A percentile compares a stretch with the other conserved stretches of the same genome.
Conservation (phyloP, 306 rosid genomes). For the Castanea mollissima region DNA sequence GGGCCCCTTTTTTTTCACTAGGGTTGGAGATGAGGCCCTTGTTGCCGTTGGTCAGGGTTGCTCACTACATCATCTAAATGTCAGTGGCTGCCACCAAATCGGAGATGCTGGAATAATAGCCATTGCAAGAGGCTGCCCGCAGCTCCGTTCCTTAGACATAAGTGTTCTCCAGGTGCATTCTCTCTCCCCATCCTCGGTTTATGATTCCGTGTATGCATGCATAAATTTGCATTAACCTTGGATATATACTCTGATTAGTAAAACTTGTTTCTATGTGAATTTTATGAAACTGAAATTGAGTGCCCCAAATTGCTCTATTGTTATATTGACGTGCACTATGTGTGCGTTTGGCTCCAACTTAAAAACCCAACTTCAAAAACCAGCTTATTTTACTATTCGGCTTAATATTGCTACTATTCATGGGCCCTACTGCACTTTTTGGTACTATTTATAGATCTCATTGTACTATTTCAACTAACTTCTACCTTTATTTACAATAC, state of each 20-base stretch:
- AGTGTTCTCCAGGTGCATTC: conserved; percentile 85
- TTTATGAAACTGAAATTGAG: not conserved
- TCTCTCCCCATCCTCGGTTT: not conserved
- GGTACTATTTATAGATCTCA: no score
- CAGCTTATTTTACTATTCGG: no score
- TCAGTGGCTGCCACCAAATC: conserved; percentile 92
- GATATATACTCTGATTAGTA: not conserved
- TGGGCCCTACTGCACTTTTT: no score
- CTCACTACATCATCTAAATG: conserved; percentile 75
- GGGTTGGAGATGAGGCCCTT: conserved; percentile 94
- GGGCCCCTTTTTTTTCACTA: conserved; percentile 18
- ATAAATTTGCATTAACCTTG: not conserved
- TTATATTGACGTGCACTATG: not conserved
- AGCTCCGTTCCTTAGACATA: conserved; percentile 66
- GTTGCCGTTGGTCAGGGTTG: conserved; percentile 73
- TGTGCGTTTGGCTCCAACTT: no score
- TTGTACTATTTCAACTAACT: no score
- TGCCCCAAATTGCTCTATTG: not conserved
- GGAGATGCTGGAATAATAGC: conserved; percentile 90
- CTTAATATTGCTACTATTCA: no score
- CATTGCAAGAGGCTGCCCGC: conserved; percentile 87
- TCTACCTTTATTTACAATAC: no score
- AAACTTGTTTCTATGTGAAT: not conserved
- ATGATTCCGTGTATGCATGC: not conserved
- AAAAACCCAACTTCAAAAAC: no score